Percentiles rank a stretch among this genome's conserved stretches.
These are phyloP conservation scores for Fusarium penzigii DNA, from an alignment of 2,329 filamentous ascomycete species.

Conservation along the genomic window DNA sequence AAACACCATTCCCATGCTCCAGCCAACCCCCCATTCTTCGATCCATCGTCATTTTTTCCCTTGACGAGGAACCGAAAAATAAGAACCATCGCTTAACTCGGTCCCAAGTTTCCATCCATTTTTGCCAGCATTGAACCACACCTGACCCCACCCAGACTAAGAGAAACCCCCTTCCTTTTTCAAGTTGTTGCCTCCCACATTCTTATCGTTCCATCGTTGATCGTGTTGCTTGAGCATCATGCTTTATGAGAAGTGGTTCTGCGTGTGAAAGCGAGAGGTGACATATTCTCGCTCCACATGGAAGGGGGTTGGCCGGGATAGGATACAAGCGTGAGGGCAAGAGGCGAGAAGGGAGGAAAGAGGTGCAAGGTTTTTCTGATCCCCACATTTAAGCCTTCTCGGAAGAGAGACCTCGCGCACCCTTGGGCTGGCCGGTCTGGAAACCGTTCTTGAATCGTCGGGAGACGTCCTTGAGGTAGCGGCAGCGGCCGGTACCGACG, in stretches of 20 bases:
- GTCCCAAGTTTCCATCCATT: slow-evolving; percentile 8
- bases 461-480: slow-evolving; percentile 89
- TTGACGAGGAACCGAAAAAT: slow-evolving; percentile 15
- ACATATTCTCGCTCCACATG: slow-evolving; percentile 7
- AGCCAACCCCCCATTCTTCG: slow-evolving; percentile 20
- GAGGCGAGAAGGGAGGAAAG: slow-evolving; percentile 18
- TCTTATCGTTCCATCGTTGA: neutral
- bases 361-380: slow-evolving; percentile 2
- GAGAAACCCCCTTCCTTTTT: slow-evolving; percentile 4
- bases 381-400: slow-evolving; percentile 36
- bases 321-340: slow-evolving; percentile 14
- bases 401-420: slow-evolving; percentile 65
- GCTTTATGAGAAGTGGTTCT: neutral
- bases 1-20: slow-evolving; percentile 41
- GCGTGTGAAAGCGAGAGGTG: neutral
- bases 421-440: slow-evolving; percentile 86
- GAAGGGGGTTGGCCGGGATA: slow-evolving; percentile 5
- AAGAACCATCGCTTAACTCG: slow-evolving; percentile 18
- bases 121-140: slow-evolving; percentile 9
- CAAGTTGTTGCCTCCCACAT: slow-evolving; percentile 1
- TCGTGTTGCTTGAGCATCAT: neutral
- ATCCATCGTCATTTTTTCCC: slow-evolving; percentile 9
- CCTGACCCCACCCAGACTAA: slow-evolving; percentile 14
- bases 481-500: slow-evolving; percentile 93
- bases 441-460: slow-evolving; percentile 98